phyloP scores from a whole-genome alignment of 2,329 filamentous ascomycete genomes.

The Nannizzia gypsea region DNA sequence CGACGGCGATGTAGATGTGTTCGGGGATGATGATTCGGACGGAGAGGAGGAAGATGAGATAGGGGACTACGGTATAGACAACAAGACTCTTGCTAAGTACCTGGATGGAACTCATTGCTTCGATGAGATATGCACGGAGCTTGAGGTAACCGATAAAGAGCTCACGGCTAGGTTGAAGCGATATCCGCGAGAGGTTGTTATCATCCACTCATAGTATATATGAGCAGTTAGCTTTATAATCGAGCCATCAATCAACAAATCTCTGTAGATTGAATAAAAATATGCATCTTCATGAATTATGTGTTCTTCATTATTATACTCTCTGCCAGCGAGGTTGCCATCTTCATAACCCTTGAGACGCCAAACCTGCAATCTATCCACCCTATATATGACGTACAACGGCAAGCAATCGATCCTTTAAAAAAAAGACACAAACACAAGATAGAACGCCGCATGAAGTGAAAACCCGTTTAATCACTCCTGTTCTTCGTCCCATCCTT shows the following conservation, averaged over 20 bases:
- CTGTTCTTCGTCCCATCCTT: conserved; percentile 69
- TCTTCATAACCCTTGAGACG: not conserved
- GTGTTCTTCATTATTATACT: not conserved
- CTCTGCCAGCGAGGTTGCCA: not conserved
- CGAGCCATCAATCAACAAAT: too few species aligned
- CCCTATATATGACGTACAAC: not conserved
- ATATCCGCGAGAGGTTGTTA: conserved; percentile 34
- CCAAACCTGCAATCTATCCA: not conserved
- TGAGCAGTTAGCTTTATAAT: too few species aligned
- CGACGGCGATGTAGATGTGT: conserved; percentile 7
- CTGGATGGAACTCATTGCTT: conserved; percentile 40
- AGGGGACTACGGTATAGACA: conserved; percentile 24
- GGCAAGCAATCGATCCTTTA: not conserved
- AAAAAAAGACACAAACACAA: not conserved
- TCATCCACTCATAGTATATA: conserved; percentile 33
- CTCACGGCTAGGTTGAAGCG: conserved; percentile 33
- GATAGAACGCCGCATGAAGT: not conserved
- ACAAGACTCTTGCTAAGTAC: conserved; percentile 30
- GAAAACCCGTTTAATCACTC: conserved; percentile 37
- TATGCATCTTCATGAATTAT: not conserved
- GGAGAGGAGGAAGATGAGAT: conserved; percentile 6
- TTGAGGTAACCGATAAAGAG: conserved; percentile 38
- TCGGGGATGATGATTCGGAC: conserved; percentile 10
- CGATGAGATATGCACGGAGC: conserved; percentile 41
- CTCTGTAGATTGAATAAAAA: not conserved